These are phyloP conservation scores for Pythium aristosporum DNA, from an alignment of 352 stramenopile genomes.

Conservation along the genomic window DNA sequence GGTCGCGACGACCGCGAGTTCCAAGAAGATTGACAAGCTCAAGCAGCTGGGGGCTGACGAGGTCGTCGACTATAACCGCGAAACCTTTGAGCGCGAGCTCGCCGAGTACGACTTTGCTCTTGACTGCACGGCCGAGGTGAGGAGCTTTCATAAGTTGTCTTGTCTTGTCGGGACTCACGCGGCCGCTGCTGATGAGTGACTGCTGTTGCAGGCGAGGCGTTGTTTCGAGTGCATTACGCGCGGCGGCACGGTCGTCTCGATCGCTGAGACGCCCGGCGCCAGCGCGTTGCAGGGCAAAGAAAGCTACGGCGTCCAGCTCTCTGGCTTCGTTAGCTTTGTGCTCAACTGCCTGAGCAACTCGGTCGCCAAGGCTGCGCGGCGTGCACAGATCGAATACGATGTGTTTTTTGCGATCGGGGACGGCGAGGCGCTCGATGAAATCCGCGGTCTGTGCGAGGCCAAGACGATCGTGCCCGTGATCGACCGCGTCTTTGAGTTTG, in stretches of 20 bases:
- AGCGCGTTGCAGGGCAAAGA: conserved; percentile 34
- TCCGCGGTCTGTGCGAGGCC: conserved; percentile 45
- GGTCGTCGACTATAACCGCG: conserved; percentile 67
- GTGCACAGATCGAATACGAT: conserved; percentile 53
- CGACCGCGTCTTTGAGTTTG: conserved; percentile 70
- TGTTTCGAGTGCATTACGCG: conserved; percentile 67
- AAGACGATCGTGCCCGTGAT: conserved; percentile 51
- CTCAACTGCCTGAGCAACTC: conserved; percentile 66
- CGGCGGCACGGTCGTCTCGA: conserved; percentile 55
- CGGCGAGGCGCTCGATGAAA: conserved; percentile 47
- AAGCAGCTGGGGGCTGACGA: conserved; percentile 66
- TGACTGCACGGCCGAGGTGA: conserved; percentile 74
- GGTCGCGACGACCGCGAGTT: conserved; percentile 70
- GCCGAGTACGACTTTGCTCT: conserved; percentile 76
- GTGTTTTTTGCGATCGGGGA: conserved; percentile 50
- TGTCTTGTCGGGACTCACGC: background rate
- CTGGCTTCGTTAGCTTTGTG: conserved; percentile 43
- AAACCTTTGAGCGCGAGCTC: conserved; percentile 65
- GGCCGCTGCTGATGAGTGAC: background rate
- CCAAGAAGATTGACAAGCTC: conserved; percentile 64
- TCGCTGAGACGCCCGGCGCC: conserved; percentile 53
- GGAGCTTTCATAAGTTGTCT: background rate
- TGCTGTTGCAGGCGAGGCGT: conserved; percentile 35
- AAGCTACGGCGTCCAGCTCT: conserved; percentile 38
- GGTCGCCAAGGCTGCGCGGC: conserved; percentile 46